Evolutionary conservation across 805 yeast species (phyloP).

Genomic region (Candida argentea): DNA sequence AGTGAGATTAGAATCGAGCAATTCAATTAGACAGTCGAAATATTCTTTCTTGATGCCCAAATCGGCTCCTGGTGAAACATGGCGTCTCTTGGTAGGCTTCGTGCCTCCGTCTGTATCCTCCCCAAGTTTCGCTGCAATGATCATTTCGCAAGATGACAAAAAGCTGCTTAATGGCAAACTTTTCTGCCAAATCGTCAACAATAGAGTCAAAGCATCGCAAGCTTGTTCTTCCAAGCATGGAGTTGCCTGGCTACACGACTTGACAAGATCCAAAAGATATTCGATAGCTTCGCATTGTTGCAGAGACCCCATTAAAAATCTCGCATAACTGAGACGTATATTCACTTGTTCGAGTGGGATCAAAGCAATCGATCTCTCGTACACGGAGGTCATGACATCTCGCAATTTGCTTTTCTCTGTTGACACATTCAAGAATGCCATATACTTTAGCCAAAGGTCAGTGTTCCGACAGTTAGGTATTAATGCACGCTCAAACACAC

Average conservation of each 20-base stretch:
- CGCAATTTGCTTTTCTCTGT: slow-evolving; percentile 12
- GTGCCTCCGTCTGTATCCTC: slow-evolving; percentile 9
- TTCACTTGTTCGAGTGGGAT: slow-evolving; percentile 20
- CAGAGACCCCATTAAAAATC: slow-evolving; percentile 11
- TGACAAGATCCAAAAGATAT: slow-evolving; percentile 16
- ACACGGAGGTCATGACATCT: slow-evolving; percentile 31
- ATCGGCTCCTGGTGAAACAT: no score
- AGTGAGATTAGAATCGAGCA: slow-evolving; percentile 33
- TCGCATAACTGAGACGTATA: slow-evolving; percentile 17
- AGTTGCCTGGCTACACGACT: slow-evolving; percentile 8
- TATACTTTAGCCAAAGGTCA: slow-evolving; percentile 60
- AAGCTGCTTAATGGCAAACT: no score
- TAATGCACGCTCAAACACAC: slow-evolving; percentile 64
- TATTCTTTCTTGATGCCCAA: slow-evolving; percentile 2
- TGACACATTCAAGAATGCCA: slow-evolving; percentile 37
- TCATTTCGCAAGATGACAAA: no score
- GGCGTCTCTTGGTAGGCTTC: slow-evolving; percentile 8
- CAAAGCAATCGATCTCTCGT: slow-evolving; percentile 40
- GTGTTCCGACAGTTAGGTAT: slow-evolving; percentile 55
- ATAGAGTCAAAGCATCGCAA: slow-evolving; percentile 6
- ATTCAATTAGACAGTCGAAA: slow-evolving; percentile 12
- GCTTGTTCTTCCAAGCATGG: slow-evolving; percentile 12
- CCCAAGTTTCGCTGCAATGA: slow-evolving; percentile 8
- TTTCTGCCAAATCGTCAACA: slow-evolving; percentile 6
- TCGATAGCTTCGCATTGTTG: slow-evolving; percentile 14